Base-by-base conservation (phyloP, 768 basidiomycete species). In the Lentinus tigrinus region DNA sequence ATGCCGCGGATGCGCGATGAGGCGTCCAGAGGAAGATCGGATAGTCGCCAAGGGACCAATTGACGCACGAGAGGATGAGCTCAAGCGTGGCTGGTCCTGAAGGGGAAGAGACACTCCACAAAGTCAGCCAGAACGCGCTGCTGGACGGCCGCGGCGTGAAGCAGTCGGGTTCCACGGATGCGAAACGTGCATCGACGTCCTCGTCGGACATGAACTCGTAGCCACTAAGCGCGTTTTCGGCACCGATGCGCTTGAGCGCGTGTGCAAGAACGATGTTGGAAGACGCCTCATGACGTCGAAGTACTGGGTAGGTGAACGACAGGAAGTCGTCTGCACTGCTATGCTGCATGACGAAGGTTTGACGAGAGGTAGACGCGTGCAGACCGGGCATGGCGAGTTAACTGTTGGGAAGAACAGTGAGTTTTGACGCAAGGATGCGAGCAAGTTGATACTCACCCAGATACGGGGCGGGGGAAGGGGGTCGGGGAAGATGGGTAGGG, bases 1-100 rank as follows among this genome's bases (percentile, higher is more conserved):
- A 62, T 19, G 71, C 55, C 2, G 65, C 54, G 56, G 66, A 63
- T 16, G 66, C 58, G 44, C 56, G 66, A 21, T 69, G 70, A 8
- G 75, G 70, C 17, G 75, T 71, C 78, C 80, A 83, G 38, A 85
- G 61, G 66, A 84, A 85, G 54, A 83, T 70, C 27, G 83, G 84
- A 52, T 82, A 75, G 46, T 78, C 72, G 48, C 83, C 78, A 43
- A 76, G 60, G 19, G 72, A 73, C 56, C 73, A 77, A 46, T 69
- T 69, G 48, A 78, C 75, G 62, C 82, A 85, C 13, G 82, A 73
- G 43, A 85, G 52, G 38, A 80, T 73, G 40, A 82, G 59, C 24
- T 80, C 77, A 46, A 82, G 73, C 1, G 68, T 68, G 23, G 63
- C 68, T 13, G 60, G 58, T 1, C 51, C 27, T 36, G 69, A 67